Conservation (phyloP, 768 basidiomycete species). For the Leccinum fibrillosum region DNA sequence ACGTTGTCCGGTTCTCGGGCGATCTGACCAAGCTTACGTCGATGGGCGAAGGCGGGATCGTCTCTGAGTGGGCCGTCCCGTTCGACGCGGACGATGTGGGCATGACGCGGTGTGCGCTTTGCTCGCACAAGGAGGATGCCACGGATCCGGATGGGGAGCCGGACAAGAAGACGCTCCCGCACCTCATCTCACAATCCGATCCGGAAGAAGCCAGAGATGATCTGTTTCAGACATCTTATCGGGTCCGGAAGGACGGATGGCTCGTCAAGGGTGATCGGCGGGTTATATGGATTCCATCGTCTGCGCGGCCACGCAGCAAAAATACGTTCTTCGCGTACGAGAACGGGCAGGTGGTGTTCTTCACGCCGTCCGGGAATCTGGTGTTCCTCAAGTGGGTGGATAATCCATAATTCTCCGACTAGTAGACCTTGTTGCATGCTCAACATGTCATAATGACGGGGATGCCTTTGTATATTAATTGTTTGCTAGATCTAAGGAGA, state of each 20-base stretch:
- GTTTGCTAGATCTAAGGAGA: too few species aligned
- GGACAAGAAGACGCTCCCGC: background rate
- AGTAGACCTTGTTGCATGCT: too few species aligned
- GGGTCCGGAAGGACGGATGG: conserved; percentile 21
- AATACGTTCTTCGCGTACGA: conserved; percentile 7
- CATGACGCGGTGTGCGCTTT: background rate
- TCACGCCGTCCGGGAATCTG: background rate
- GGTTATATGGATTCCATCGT: conserved; percentile 13
- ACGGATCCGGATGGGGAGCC: background rate
- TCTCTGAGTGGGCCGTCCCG: conserved; percentile 7
- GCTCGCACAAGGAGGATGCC: background rate
- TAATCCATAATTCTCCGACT: too few species aligned
- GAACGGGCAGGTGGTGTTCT: conserved; percentile 4
- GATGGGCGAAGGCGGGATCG: conserved; percentile 3
- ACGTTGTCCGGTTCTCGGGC: conserved; percentile 9
- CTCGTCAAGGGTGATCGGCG: conserved; percentile 15
- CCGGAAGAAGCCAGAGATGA: conserved; percentile 6
- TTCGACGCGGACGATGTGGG: background rate
- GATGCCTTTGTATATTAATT: too few species aligned
- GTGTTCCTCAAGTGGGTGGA: too few species aligned
- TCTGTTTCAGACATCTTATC: conserved; percentile 7
- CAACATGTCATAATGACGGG: too few species aligned
- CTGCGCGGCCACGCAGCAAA: conserved; percentile 1
- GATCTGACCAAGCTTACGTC: conserved; percentile 5
- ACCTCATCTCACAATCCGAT: conserved; percentile 10